Conservation (phyloP, 495 filamentous ascomycete species). For the Xylaria venustula region DNA sequence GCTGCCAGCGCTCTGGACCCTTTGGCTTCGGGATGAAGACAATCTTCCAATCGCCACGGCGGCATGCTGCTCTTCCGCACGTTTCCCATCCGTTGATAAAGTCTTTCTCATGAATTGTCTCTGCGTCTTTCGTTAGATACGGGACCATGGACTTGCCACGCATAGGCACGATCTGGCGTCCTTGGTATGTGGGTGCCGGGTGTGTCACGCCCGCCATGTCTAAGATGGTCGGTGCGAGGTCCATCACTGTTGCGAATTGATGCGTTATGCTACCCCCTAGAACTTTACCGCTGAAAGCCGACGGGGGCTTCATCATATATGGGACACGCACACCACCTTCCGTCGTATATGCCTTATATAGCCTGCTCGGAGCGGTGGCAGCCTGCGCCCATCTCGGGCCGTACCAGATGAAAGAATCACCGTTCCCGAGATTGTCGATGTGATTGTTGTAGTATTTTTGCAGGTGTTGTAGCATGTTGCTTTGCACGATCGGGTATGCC, state of each 20-base stretch:
- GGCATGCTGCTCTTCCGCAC: conserved; percentile 36
- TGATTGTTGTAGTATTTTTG: conserved; percentile 63
- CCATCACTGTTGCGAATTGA: conserved; percentile 64
- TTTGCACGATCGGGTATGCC: conserved; percentile 55
- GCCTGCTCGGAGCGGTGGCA: conserved; percentile 59
- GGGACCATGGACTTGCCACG: conserved; percentile 47
- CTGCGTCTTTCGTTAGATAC: conserved; percentile 26
- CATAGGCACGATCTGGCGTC: conserved; percentile 58
- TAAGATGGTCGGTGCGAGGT: conserved; percentile 60
- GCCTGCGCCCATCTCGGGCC: conserved; percentile 66
- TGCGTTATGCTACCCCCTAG: conserved; percentile 49
- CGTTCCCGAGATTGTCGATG: conserved; percentile 61
- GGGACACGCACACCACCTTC: conserved; percentile 62
- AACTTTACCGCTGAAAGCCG: conserved; percentile 32
- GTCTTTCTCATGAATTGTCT: conserved; percentile 39
- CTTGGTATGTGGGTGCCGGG: conserved; percentile 56
- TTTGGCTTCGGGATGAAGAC: conserved; percentile 35
- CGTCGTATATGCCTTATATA: conserved; percentile 64
- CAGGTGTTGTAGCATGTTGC: conserved; percentile 51
- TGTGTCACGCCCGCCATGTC: conserved; percentile 62
- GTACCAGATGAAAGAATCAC: conserved; percentile 65
- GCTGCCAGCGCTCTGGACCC: conserved; percentile 30
- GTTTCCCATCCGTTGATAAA: conserved; percentile 40
- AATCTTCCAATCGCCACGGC: conserved; percentile 43
- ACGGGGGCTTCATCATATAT: conserved; percentile 49